These are phyloP conservation scores for Fusarium musae DNA, from an alignment of 2,329 filamentous ascomycete species.

Conservation along the genomic window DNA sequence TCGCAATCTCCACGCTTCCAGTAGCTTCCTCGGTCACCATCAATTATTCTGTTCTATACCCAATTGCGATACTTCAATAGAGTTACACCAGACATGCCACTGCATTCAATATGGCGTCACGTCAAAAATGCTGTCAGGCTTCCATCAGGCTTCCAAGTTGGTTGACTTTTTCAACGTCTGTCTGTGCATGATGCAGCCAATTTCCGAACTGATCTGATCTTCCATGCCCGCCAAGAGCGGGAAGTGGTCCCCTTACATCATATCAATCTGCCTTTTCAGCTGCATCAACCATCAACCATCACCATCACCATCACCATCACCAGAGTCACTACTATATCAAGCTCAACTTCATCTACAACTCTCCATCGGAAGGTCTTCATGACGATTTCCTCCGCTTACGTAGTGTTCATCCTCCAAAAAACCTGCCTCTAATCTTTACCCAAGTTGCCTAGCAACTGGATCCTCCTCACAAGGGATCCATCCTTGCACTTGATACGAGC, in stretches of 20 bases:
- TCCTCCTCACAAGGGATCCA: slow-evolving; percentile 3
- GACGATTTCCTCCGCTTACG: not conserved
- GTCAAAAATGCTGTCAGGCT: not conserved
- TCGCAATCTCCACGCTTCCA: slow-evolving; percentile 2
- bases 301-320: not conserved
- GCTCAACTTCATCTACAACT: not conserved
- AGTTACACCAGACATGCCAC: not conserved
- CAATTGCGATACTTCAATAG: not conserved
- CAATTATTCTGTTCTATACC: accelerated
- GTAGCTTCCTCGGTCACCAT: not conserved
- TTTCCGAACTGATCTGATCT: slow-evolving; percentile 3
- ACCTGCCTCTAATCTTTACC: slow-evolving; percentile 2
- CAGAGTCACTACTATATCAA: not conserved
- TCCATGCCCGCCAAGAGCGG: not conserved
- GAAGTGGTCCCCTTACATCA: not conserved
- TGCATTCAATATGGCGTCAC: not conserved
- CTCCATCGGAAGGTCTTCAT: not conserved
- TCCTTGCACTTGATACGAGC: slow-evolving; percentile 28
- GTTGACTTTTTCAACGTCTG: slow-evolving; percentile 4
- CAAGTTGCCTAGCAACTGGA: slow-evolving; percentile 33
- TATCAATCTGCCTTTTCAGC: not conserved
- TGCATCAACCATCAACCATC: not conserved
- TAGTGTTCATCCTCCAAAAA: not conserved
- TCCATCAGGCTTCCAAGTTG: not conserved
- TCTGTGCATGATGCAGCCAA: slow-evolving; percentile 9